phyloP scores from a whole-genome alignment of 768 basidiomycete species.

The Rhodotorula babjevae region DNA sequence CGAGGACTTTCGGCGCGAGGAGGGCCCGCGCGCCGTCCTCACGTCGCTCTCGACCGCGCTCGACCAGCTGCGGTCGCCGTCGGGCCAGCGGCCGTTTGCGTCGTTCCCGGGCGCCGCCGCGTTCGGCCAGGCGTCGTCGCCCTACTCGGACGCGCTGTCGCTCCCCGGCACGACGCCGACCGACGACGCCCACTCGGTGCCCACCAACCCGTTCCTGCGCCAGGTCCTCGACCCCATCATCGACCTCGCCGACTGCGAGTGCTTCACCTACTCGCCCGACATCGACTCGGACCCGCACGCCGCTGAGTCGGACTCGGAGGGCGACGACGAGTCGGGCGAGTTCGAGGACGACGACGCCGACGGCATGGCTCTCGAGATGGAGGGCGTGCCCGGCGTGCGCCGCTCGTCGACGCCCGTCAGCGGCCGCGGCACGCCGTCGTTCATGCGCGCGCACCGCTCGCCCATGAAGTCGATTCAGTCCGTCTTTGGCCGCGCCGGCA shows the following conservation, averaged over 20 bases:
- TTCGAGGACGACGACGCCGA: slow-evolving; percentile 78
- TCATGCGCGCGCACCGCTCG: slow-evolving; percentile 13
- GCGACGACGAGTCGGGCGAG: slow-evolving; percentile 58
- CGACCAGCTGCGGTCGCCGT: slow-evolving; percentile 54
- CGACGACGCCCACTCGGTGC: slow-evolving; percentile 55
- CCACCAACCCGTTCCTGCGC: slow-evolving; percentile 84
- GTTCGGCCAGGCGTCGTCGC: slow-evolving; percentile 52
- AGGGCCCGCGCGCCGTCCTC: slow-evolving; percentile 61
- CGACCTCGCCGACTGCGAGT: slow-evolving; percentile 84
- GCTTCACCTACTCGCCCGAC: slow-evolving; percentile 89
- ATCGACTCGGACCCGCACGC: slow-evolving; percentile 92
- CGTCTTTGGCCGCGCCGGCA: slow-evolving; percentile 17
- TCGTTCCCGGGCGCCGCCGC: slow-evolving; percentile 69
- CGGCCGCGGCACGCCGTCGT: slow-evolving; percentile 1
- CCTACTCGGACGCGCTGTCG: slow-evolving; percentile 35
- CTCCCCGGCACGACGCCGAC: slow-evolving; percentile 32
- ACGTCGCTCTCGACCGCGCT: slow-evolving; percentile 80
- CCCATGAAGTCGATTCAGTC: slow-evolving; percentile 36
- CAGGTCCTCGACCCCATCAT: slow-evolving; percentile 82
- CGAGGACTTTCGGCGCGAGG: slow-evolving; percentile 78
- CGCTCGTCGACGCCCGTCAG: slow-evolving; percentile 19
- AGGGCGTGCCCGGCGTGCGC: slow-evolving; percentile 8
- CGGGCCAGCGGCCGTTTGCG: slow-evolving; percentile 63
- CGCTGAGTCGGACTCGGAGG: slow-evolving; percentile 47
- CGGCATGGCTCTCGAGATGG: slow-evolving; percentile 45